Base-by-base conservation (phyloP, 805 yeast species). In the Candida methanosorbosa region DNA sequence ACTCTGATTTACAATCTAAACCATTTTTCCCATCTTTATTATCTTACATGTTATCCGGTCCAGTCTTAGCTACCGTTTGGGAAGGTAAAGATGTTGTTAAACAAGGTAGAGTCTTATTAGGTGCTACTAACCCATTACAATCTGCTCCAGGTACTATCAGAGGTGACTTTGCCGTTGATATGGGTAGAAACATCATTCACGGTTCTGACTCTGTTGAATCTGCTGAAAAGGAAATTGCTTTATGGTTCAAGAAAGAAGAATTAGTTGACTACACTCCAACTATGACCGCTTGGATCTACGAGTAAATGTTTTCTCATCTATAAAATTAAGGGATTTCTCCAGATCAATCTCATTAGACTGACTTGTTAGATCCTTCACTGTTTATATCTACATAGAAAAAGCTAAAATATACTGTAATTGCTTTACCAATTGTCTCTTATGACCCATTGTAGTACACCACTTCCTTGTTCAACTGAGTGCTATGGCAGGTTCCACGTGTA, bases 121-220 rank as follows among this genome's bases (percentile, higher is more conserved):
- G 99, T 71, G 97, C 98, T 54, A 92, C 98, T 68, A 90, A 92
- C 84, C 98, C 99, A 63, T 75, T 81, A 63, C 79, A 76, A 55
- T 84, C 96, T 54, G 90, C 94, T 50, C 97, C 97, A 67, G 99
- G 99, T 68, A 92, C 99, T 70, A 92, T 92, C 77, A 87, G 99
- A 76, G 97, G 95, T 66, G 99, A 92, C 73, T 92, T 69, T 54
- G 98, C 97, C 64, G 71, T 92, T 56, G 98, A 92, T 70, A 86
- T 84, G 78, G 98, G 99, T 64, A 87, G 99, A 81, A 92, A 92
- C 78, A 95, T 92, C 59, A 75, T 83, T 65, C 99, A 92, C 78
- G 98, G 98, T 67, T 90, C 97, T 52, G 99, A 92, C 78, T 87
- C 97, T 46, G 98, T 92, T 57, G 98, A 90, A 72, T 72, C 81